A percentile compares a stretch with the other conserved stretches of the same genome.
Evolutionary conservation across 1,284 basidiomycete species (phyloP).

Genomic region (Rhodofomes roseus): DNA sequence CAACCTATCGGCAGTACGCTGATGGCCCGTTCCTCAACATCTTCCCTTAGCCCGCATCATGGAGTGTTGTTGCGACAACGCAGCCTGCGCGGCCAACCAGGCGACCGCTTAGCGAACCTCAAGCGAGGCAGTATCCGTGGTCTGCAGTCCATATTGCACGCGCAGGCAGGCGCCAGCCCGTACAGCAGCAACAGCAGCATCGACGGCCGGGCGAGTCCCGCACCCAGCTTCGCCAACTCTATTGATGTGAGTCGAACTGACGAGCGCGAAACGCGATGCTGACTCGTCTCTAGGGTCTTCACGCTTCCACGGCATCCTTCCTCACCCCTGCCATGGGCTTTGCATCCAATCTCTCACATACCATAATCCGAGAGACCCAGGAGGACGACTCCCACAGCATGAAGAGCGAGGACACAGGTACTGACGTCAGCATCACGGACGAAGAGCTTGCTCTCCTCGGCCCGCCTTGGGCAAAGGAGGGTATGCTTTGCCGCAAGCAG

Average conservation of each 20-base stretch:
- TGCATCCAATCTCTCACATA: constrained; percentile 92
- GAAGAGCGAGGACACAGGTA: constrained; percentile 56
- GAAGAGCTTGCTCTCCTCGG: constrained; percentile 94
- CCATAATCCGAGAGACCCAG: constrained; percentile 91
- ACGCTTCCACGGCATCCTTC: constrained; percentile 42
- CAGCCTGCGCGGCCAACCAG: constrained; percentile 55
- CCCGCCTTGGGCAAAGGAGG: constrained; percentile 98
- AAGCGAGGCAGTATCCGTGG: constrained; percentile 90
- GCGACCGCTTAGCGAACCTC: constrained; percentile 71
- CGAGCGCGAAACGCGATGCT: background rate
- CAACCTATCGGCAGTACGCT: constrained; percentile 60
- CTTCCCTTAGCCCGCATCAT: constrained; percentile 44
- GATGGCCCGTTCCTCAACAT: constrained; percentile 43
- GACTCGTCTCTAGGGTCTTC: constrained; percentile 29
- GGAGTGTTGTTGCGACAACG: constrained; percentile 58
- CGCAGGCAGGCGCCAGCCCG: constrained; percentile 57
- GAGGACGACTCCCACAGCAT: constrained; percentile 85
- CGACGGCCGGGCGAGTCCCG: constrained; percentile 84
- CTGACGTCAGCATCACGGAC: constrained; percentile 81
- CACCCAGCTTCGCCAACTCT: constrained; percentile 85
- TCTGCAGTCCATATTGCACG: constrained; percentile 70
- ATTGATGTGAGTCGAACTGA: constrained; percentile 57
- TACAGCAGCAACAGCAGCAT: constrained; percentile 79
- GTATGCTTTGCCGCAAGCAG: constrained; percentile 89
- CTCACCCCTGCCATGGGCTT: constrained; percentile 86